phyloP scores from a whole-genome alignment of 805 yeast genomes.

The Isabelozyma pseudorhagii region DNA sequence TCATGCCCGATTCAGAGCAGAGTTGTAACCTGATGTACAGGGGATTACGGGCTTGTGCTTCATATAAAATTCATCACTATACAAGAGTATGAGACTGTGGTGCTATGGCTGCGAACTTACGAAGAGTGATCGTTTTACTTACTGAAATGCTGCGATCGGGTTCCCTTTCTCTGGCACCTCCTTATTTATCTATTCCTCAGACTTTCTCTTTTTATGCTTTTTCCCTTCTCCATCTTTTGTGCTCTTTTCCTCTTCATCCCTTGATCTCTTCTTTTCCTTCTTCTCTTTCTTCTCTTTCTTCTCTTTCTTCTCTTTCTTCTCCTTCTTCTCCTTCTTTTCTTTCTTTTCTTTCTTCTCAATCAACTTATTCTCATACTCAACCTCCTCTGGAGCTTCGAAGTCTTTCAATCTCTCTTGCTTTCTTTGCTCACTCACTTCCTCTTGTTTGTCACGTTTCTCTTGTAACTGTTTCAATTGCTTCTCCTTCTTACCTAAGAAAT shows the following conservation, averaged over 20 bases:
- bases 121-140: too few relatives aligned
- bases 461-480: conserved; percentile 67
- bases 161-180: too few relatives aligned
- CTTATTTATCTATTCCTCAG: conserved; percentile 9
- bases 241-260: conserved; percentile 16
- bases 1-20: neutral
- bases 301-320: too few relatives aligned
- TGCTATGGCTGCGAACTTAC: too few relatives aligned
- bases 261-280: conserved; percentile 17
- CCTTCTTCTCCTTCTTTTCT: conserved; percentile 23
- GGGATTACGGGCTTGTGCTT: neutral
- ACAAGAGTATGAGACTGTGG: too few relatives aligned
- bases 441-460: conserved; percentile 78
- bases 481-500: conserved; percentile 85
- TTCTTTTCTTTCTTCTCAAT: conserved; percentile 11
- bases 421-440: conserved; percentile 60
- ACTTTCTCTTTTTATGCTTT: conserved; percentile 25
- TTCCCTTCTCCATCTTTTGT: conserved; percentile 24
- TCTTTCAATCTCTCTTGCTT: conserved; percentile 72
- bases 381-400: conserved; percentile 84
- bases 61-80: too few relatives aligned
- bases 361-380: conserved; percentile 44
- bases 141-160: too few relatives aligned
- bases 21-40: neutral
- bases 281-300: conserved; percentile 23